Evolutionary conservation across 1,284 basidiomycete species (phyloP).

Genomic region (Leccinum pachyderme): DNA sequence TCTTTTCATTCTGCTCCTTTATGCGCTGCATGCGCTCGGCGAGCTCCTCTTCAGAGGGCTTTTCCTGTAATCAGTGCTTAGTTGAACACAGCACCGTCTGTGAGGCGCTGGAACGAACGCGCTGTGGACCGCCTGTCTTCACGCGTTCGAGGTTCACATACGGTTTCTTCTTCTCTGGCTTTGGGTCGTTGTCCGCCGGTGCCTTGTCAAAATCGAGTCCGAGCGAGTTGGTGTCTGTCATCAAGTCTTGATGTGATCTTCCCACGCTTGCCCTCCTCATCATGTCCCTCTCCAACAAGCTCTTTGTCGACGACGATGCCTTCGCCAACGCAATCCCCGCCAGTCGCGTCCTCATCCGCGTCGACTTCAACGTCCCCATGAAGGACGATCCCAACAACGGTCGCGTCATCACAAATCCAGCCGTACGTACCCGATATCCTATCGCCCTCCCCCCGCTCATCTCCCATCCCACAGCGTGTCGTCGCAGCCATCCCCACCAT

Average conservation of each 20-base stretch:
- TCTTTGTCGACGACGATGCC: constrained; percentile 84
- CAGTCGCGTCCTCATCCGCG: constrained; percentile 93
- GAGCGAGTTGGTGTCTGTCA: constrained; percentile 52
- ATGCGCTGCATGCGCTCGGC: constrained; percentile 71
- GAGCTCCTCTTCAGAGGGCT: constrained; percentile 69
- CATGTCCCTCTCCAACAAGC: constrained; percentile 93
- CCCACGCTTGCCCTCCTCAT: constrained; percentile 17
- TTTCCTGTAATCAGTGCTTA: constrained; percentile 51
- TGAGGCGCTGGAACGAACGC: constrained; percentile 43
- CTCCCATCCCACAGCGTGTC: constrained; percentile 68
- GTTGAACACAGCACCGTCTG: neutral
- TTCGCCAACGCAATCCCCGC: constrained; percentile 64
- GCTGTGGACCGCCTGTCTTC: constrained; percentile 72
- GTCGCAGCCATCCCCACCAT: constrained; percentile 95
- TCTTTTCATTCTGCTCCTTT: constrained; percentile 76
- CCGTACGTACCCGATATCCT: constrained; percentile 53
- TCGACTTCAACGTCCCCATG: constrained; percentile 99
- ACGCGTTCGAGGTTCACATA: constrained; percentile 77
- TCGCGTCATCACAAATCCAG: constrained; percentile 93
- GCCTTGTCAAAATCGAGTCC: constrained; percentile 60
- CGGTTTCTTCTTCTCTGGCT: constrained; percentile 49
- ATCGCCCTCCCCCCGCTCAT: neutral
- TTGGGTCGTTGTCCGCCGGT: constrained; percentile 11
- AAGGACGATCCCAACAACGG: constrained; percentile 44
- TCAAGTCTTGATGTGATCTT: constrained; percentile 23